These are phyloP conservation scores for Candida multigemmis DNA, from an alignment of 805 yeast species.

Conservation along the genomic window DNA sequence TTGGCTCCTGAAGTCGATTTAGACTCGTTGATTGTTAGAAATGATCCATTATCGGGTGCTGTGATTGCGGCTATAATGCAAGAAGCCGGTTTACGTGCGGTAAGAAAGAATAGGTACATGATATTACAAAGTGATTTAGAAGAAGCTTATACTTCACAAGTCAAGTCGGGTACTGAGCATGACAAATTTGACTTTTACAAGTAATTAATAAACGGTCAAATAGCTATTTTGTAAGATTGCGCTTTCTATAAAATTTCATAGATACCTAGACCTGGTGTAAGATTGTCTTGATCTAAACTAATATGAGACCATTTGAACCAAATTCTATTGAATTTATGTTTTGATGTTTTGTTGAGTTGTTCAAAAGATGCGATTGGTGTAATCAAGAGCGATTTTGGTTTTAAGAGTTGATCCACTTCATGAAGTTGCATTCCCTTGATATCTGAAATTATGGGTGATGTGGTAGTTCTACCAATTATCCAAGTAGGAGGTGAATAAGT, in stretches of 20 bases:
- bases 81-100: constrained; percentile 98
- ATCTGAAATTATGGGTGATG: constrained; percentile 25
- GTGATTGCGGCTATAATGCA: constrained; percentile 99
- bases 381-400: constrained; percentile 16
- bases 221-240: too few relatives aligned
- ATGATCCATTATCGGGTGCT: constrained; percentile 96
- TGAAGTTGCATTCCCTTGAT: constrained; percentile 37
- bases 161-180: constrained; percentile 88
- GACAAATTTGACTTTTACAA: constrained; percentile 98
- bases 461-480: constrained; percentile 39
- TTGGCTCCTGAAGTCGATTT: constrained; percentile 96
- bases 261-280: constrained; percentile 58
- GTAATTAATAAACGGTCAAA: constrained; percentile 27
- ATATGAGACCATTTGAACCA: constrained; percentile 40
- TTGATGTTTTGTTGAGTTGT: too few relatives aligned
- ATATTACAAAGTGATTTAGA: constrained; percentile 93
- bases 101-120: constrained; percentile 95
- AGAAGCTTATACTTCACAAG: constrained; percentile 96
- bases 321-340: too few relatives aligned
- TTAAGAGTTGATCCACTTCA: constrained; percentile 9
- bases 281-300: constrained; percentile 62
- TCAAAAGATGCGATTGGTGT: constrained; percentile 32
- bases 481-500: constrained; percentile 92
- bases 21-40: constrained; percentile 89
- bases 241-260: constrained; percentile 27